Evolutionary conservation across 495 filamentous ascomycete genomes (phyloP).

Genomic region (Neurospora sp.): DNA sequence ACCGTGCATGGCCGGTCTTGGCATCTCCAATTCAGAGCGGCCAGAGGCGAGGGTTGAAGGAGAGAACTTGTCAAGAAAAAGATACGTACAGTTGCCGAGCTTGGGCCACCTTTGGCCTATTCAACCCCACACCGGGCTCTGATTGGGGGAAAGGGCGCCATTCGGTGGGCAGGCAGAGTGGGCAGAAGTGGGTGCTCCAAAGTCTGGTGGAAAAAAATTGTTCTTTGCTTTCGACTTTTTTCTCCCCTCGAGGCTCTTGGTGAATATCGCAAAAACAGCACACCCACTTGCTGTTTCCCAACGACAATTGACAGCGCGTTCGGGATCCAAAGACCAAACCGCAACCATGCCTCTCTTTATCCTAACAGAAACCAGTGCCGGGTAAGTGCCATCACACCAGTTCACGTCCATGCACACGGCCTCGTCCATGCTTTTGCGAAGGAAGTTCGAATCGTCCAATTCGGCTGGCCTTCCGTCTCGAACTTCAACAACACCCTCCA

Average conservation of each 20-base stretch:
- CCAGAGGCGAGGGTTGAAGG: not conserved
- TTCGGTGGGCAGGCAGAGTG: not conserved
- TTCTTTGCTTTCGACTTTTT: conserved; percentile 22
- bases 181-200: conserved; percentile 11
- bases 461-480: not conserved
- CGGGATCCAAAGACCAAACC: conserved; percentile 5
- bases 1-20: not conserved
- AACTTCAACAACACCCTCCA: not conserved
- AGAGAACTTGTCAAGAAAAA: not conserved
- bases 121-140: not conserved
- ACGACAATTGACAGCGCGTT: conserved; percentile 19
- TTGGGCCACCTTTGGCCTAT: not conserved
- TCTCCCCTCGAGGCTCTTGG: conserved; percentile 13
- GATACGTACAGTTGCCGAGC: not conserved
- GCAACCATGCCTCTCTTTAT: conserved; percentile 64
- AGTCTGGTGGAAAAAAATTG: conserved; percentile 22
- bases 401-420: not conserved
- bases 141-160: not conserved
- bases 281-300: conserved; percentile 21
- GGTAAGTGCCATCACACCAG: conserved; percentile 32
- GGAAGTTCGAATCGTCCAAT: not conserved
- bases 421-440: not conserved
- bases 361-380: conserved; percentile 87
- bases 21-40: not conserved
- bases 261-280: conserved; percentile 17